Percentiles rank a stretch among this genome's conserved stretches.
These are phyloP conservation scores for Talaromyces trachyspermus DNA, from an alignment of 495 filamentous ascomycete species.

Conservation along the genomic window DNA sequence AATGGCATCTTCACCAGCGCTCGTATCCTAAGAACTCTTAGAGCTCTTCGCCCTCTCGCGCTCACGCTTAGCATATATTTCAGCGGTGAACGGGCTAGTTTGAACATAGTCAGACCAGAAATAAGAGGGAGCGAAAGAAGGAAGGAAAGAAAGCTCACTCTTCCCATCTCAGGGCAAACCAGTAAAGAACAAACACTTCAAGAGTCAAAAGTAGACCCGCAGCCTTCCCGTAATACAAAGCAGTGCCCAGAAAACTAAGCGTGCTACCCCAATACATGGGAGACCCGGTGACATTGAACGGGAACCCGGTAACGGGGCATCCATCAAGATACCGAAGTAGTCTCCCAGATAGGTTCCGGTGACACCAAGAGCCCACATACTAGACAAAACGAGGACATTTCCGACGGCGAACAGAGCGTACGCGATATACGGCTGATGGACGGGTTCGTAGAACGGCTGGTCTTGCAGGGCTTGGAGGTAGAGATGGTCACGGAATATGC, in stretches of 20 bases:
- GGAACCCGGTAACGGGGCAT: conserved; percentile 84
- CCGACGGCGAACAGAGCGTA: conserved; percentile 64
- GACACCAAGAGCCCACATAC: conserved; percentile 87
- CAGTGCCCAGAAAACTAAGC: conserved; percentile 82
- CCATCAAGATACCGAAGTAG: conserved; percentile 98
- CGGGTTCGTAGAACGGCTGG: conserved; percentile 36
- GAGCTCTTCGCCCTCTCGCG: conserved; percentile 37
- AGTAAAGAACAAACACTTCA: conserved; percentile 71
- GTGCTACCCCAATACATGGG: conserved; percentile 98
- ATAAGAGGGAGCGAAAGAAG: neutral
- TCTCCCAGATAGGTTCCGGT: conserved; percentile 97
- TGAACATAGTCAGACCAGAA: neutral
- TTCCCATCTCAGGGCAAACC: conserved; percentile 79
- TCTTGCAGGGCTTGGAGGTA: conserved; percentile 40
- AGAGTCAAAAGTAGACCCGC: conserved; percentile 73
- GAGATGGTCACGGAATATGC: conserved; percentile 74
- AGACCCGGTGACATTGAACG: conserved; percentile 85
- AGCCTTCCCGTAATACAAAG: conserved; percentile 82
- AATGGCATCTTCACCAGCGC: neutral
- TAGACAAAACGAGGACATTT: conserved; percentile 78
- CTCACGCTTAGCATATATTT: conserved; percentile 85
- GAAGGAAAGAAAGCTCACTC: conserved; percentile 49
- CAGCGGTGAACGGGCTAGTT: conserved; percentile 78
- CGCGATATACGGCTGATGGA: conserved; percentile 68
- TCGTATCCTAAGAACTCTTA: conserved; percentile 29